A percentile compares a stretch with the other conserved stretches of the same genome.
Conservation (phyloP, 2,329 filamentous ascomycete species). For the Zymoseptoria tritici region DNA sequence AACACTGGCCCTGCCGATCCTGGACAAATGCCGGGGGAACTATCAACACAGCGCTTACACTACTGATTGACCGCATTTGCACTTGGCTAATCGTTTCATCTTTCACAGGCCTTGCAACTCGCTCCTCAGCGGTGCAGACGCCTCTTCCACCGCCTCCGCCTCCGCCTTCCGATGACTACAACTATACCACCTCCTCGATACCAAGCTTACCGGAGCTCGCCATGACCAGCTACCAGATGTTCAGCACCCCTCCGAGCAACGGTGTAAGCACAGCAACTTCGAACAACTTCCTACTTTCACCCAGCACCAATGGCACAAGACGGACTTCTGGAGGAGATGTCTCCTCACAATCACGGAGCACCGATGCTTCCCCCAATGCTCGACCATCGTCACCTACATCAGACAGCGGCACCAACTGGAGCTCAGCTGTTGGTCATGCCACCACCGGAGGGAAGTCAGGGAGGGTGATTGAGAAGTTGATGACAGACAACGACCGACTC, state of each 20-base stretch:
- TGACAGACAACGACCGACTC: slow-evolving; percentile 70
- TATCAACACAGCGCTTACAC: neutral
- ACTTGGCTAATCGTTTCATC: neutral
- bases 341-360: slow-evolving; percentile 1
- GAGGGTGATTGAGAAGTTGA: slow-evolving; percentile 71
- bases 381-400: slow-evolving; percentile 11
- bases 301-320: slow-evolving; percentile 12
- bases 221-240: slow-evolving; percentile 11
- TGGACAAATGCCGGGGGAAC: neutral
- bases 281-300: slow-evolving; percentile 11
- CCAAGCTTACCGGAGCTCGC: slow-evolving; percentile 7
- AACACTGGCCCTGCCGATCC: neutral
- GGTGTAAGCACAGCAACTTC: neutral
- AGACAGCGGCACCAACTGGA: slow-evolving; percentile 40
- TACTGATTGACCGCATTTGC: neutral
- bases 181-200: slow-evolving; percentile 1
- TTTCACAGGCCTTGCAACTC: neutral
- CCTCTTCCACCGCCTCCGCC: neutral
- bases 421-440: slow-evolving; percentile 61
- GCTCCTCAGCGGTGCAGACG: neutral
- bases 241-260: slow-evolving; percentile 6
- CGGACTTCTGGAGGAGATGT: slow-evolving; percentile 7
- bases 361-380: slow-evolving; percentile 7
- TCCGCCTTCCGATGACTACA: neutral
- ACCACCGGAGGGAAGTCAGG: slow-evolving; percentile 63